phyloP scores from a whole-genome alignment of 1,284 basidiomycete species.

The Lentinula novae-zelandiae region DNA sequence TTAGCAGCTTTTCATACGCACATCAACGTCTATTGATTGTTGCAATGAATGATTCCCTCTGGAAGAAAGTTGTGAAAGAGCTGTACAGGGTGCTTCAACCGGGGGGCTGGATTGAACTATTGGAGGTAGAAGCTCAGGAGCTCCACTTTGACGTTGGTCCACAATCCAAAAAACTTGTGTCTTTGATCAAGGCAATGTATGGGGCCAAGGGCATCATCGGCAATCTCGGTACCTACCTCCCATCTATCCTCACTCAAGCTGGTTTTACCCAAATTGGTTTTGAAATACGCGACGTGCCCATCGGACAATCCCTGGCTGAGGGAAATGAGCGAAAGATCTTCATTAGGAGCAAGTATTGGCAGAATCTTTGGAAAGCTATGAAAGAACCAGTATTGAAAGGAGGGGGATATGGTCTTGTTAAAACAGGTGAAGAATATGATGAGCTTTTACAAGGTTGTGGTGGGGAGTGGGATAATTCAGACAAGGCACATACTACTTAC shows the following conservation, averaged over 20 bases:
- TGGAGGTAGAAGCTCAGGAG: constrained; percentile 3
- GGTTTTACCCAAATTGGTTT: not conserved
- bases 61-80: constrained; percentile 12
- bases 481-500: not conserved
- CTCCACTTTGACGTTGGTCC: not conserved
- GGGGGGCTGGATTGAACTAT: constrained; percentile 17
- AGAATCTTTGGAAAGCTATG: constrained; percentile 1
- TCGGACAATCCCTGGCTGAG: not conserved
- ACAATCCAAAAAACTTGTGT: not conserved
- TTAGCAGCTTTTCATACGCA: constrained; percentile 17
- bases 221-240: not conserved
- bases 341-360: not conserved
- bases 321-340: too few species aligned
- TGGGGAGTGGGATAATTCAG: not conserved
- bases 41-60: constrained; percentile 11
- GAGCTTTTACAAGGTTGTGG: not conserved
- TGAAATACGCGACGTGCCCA: not conserved
- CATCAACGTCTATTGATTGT: constrained; percentile 17
- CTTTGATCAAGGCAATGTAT: not conserved
- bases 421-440: constrained; percentile 16
- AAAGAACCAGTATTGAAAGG: constrained; percentile 14
- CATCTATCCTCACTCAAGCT: not conserved
- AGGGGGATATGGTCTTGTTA: constrained; percentile 17
- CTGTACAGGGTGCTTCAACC: constrained; percentile 15
- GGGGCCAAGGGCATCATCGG: not conserved